Base-by-base conservation (phyloP, 805 yeast species). In the Kregervanrija delftensis region DNA sequence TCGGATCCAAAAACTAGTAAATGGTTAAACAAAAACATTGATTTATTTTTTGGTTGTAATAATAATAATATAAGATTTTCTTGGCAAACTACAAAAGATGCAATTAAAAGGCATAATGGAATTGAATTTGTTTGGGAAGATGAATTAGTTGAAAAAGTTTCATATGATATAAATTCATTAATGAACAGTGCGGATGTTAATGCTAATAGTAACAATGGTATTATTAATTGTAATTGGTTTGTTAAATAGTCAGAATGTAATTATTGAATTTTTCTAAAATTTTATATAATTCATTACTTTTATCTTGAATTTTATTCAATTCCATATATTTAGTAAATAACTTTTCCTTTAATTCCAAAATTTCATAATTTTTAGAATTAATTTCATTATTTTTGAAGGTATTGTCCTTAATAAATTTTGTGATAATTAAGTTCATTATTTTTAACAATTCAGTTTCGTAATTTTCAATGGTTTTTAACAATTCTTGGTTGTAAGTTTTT, bases 71-170 rank as follows among this genome's bases (percentile, higher is more conserved):
- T 83, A 8, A 67, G 99, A 41, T 93, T 83, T 56, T 87, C 95
- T 34, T 93, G 99, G 99, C 93, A 87, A 55, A 93, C 99, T 0
- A 79, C 96, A 1, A 79, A 77, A 52, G 95, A 87, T 49, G 70
- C 86, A 33, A 63, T 91, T 35, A 71, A 70, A 11, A 75, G 71
- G 35, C 67, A 72, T 37, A 73, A 73, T 0, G 79, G 77, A 4
- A 35, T 46, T 15, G 68, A 68, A 1, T 77, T 88, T 43, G 72
- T 74, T 14, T 88, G 91, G 81, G 79, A 74, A 43, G 79, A 73
- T 28, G 75, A 72, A 40, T 59, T 64, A 2, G 59, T 43, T 8
- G 45, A 37, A 28, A 40, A 40, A 33, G 48, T 44, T 11, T 39
- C 40, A 22, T 41, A 40, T 12, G 44, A 49, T 15, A 22, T 22